Evolutionary conservation across 1,284 basidiomycete genomes (phyloP).

Genomic region (Moniliella sp.): DNA sequence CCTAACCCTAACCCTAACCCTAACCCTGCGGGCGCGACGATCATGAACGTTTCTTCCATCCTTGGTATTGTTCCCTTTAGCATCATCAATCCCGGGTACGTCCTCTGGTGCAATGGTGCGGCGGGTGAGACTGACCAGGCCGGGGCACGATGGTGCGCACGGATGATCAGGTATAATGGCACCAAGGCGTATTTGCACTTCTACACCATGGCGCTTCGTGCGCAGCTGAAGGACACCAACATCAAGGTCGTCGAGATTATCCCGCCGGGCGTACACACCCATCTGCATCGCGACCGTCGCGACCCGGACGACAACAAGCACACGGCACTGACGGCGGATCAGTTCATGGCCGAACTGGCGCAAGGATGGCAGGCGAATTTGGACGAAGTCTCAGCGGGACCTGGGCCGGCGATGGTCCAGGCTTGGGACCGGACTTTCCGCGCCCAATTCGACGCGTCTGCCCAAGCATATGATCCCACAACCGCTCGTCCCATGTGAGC

Average conservation of each 20-base stretch:
- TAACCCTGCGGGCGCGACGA: too few species aligned
- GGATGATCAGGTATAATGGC: conserved; percentile 8
- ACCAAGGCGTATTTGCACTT: conserved; percentile 22
- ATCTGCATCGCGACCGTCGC: conserved; percentile 16
- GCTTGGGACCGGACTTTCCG: too few species aligned
- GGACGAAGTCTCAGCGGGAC: too few species aligned
- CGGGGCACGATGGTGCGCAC: conserved; percentile 4
- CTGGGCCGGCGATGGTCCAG: too few species aligned
- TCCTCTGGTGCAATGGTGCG: background rate
- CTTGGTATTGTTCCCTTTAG: conserved; percentile 16
- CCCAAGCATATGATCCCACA: too few species aligned
- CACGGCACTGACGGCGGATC: conserved; percentile 14
- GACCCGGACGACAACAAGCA: conserved; percentile 28
- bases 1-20: too few species aligned
- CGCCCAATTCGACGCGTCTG: too few species aligned
- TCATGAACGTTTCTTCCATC: conserved; percentile 22
- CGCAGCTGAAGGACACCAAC: conserved; percentile 10
- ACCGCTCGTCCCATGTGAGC: too few species aligned
- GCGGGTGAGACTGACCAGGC: background rate
- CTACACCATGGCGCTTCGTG: conserved; percentile 19
- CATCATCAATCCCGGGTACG: conserved; percentile 14
- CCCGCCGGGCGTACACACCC: conserved; percentile 20
- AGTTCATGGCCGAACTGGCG: conserved; percentile 19
- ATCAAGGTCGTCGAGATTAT: conserved; percentile 18
- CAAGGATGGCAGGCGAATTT: too few species aligned